Base-by-base conservation (phyloP, 345 rosid genomes). In the rapeseed (Brassica napus) region DNA sequence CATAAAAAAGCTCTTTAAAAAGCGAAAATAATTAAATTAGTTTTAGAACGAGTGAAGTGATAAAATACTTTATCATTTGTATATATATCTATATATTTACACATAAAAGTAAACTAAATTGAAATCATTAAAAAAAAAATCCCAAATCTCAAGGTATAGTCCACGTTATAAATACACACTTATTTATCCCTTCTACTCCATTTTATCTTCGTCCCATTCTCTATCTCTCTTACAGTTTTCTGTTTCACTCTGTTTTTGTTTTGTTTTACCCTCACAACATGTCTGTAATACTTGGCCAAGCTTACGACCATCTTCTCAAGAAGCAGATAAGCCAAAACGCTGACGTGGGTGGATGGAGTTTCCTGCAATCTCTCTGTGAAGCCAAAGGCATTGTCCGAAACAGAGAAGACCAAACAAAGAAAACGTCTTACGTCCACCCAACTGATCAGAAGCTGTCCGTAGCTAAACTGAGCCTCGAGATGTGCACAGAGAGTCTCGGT, bases 401-500 rank as follows among this genome's bases (percentile, higher is more conserved):
- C 65, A 58, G 42, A 65, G 54, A 72, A 71, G 74, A 75, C 35
- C 32, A 49, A 15, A 73, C 77, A 69, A 34, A 69, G 5, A 74
- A 71, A 9, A 68, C 77, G 39, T 73, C 68, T 35, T 90, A 90
- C 74, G 86, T 92, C 18, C 90, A 88, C 59, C 97, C 93, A 1
- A 82, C 77, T 2, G 78, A 74, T 61, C 35, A 62, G 11, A 86
- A 89, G 83, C 87, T 87, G 58, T 83, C 89, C 1, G 42, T 82
- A 11, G 77, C 88, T 9, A 72, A 16, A 49, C 87, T 94, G 1
- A 90, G 97, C 84, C 84, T 92, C 7, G 90, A 89, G 80, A 87
- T 91, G 88, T 94, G 98, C 83, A 94, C 98, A 14, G 98, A 94
- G 82, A 89, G 86, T 44, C 81, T 94, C 0, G 97, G 97, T 4